Evolutionary conservation across 306 rosid species (phyloP), one percentile per base, ranked within the genome.

Genomic region (Sechiopsis laciniata): DNA sequence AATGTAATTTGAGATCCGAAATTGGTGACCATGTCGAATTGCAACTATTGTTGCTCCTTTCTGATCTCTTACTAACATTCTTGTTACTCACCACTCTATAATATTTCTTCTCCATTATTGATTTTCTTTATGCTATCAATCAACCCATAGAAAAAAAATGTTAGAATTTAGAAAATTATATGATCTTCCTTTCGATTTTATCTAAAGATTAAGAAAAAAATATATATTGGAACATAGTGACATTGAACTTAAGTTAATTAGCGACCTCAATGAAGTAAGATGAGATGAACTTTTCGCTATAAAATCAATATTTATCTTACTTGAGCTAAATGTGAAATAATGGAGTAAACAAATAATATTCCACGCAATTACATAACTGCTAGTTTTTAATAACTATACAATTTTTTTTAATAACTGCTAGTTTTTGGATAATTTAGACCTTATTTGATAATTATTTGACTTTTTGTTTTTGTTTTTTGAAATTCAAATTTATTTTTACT

Each of bases 21-120:
- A 66, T 12, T 66, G 72, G 72, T 20, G 72, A 66, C 72, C 72
- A 66, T 12, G 72, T 10, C 19, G 72, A n/a, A 66, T 20, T 17
- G 55, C 32, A 4, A 22, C 14, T 58, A 22, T 22, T 58, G 4
- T 6, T 45, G 51, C 17, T 66, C 29, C 21, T 66, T 20, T 66
- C 72, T 66, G n/a, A 2, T 45, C 11, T 66, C 55, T 66, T 66
- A 20, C 22, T 66, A 10, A 17, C 7, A 1, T 61, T 66, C 35
- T 66, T 66, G 35, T 45, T 66, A 19, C 48, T 45, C 54, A 66
- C 72, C 35, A 66, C 72, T 66, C 55, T 66, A 32, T 66, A 66
- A 17, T 66, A 45, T 19, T 46, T 66, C 72, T 42, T 42, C 17
- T 66, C 55, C 72, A 66, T 66, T 26, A 3, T 11, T n/a, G 2